These are phyloP conservation scores for Talaromyces sp. DNA, from an alignment of 2,329 filamentous ascomycete genomes.

Conservation along the genomic window DNA sequence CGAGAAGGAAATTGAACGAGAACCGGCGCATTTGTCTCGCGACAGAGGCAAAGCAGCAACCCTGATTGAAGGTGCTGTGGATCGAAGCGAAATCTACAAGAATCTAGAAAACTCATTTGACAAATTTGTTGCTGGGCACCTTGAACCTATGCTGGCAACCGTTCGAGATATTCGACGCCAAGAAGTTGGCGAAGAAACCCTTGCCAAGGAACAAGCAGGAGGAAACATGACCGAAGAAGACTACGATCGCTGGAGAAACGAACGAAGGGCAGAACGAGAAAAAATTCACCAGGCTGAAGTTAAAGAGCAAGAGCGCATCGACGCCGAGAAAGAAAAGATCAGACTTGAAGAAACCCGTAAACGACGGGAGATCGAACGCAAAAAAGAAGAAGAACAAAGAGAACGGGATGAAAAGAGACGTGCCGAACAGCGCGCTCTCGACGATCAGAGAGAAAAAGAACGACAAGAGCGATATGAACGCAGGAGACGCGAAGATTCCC, in stretches of 20 bases:
- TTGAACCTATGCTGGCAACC: slow-evolving; percentile 48
- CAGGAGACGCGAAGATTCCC: slow-evolving; percentile 38
- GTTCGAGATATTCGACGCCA: slow-evolving; percentile 52
- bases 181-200: slow-evolving; percentile 54
- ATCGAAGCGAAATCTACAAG: slow-evolving; percentile 57
- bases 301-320: slow-evolving; percentile 47
- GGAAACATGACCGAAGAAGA: slow-evolving; percentile 57
- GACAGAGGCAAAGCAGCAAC: slow-evolving; percentile 58
- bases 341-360: slow-evolving; percentile 38
- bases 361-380: slow-evolving; percentile 37
- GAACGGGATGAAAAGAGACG: slow-evolving; percentile 45
- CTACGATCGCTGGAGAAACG: slow-evolving; percentile 50
- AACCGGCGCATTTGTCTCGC: slow-evolving; percentile 55
- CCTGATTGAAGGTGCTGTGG: slow-evolving; percentile 58
- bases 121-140: slow-evolving; percentile 47
- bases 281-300: slow-evolving; percentile 44
- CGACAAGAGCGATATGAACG: slow-evolving; percentile 43
- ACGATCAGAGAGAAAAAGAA: slow-evolving; percentile 48
- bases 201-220: slow-evolving; percentile 47
- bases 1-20: slow-evolving; percentile 56
- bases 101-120: slow-evolving; percentile 52
- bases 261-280: slow-evolving; percentile 47
- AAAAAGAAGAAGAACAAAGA: slow-evolving; percentile 40
- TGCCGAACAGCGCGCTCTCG: slow-evolving; percentile 46
- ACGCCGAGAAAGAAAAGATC: slow-evolving; percentile 35